Evolutionary conservation across 164 flowering plant genomes (phyloP).

Genomic region (Magnolia sinica): DNA sequence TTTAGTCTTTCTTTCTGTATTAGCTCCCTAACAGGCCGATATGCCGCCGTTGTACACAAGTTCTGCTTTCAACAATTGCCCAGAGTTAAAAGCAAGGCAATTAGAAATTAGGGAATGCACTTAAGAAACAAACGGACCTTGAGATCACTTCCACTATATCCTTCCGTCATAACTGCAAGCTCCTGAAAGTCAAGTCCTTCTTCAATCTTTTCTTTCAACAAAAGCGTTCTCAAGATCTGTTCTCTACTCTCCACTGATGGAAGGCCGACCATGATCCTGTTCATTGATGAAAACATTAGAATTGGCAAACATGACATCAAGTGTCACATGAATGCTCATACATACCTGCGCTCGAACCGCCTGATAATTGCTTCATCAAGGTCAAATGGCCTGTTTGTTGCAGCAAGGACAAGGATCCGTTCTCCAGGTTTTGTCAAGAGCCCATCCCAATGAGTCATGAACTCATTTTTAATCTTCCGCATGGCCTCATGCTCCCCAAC

Average conservation of each 20-base stretch:
- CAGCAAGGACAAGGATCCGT: constrained; percentile 88
- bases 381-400: constrained; percentile 95
- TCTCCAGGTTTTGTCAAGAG: constrained; percentile 74
- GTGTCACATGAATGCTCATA: background rate
- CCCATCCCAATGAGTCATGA: constrained; percentile 99
- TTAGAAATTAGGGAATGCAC: background rate
- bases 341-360: constrained; percentile 90
- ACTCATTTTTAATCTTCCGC: constrained; percentile 96
- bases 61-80: constrained; percentile 52
- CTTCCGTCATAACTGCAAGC: constrained; percentile 91
- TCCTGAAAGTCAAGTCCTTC: constrained; percentile 70
- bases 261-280: constrained; percentile 89
- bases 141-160: constrained; percentile 89
- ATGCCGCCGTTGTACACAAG: constrained; percentile 89
- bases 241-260: constrained; percentile 76
- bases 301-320: background rate
- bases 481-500: constrained; percentile 96
- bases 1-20: constrained; percentile 76
- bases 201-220: constrained; percentile 71
- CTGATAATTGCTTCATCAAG: constrained; percentile 98
- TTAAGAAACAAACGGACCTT: constrained; percentile 47
- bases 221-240: constrained; percentile 62
- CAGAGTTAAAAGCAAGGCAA: constrained; percentile 5
- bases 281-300: background rate
- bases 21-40: constrained; percentile 92